Conservation (phyloP, 2,329 filamentous ascomycete genomes). For the Stemphylium beticola region DNA sequence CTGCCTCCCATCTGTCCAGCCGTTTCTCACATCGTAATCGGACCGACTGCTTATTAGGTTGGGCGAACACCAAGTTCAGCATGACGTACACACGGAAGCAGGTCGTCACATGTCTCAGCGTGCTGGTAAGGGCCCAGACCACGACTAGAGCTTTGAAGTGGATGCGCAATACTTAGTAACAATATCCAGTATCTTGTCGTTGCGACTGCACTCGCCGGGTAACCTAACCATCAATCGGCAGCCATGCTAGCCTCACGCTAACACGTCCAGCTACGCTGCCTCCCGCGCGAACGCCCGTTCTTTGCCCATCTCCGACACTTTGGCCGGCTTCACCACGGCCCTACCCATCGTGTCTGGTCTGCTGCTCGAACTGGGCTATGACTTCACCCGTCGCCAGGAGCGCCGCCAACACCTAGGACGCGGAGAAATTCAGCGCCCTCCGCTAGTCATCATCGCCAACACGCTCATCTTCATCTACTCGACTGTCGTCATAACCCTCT, state of each 20-base stretch:
- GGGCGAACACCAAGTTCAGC: not conserved
- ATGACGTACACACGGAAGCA: constrained; percentile 50
- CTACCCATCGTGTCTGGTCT: constrained; percentile 53
- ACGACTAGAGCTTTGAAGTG: not conserved
- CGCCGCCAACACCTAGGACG: constrained; percentile 37
- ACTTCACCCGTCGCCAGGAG: constrained; percentile 42
- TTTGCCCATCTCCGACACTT: constrained; percentile 51
- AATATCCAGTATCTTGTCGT: constrained; percentile 50
- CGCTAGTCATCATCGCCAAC: constrained; percentile 49
- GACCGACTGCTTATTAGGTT: not conserved
- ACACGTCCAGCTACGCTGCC: constrained; percentile 35
- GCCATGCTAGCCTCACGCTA: constrained; percentile 6
- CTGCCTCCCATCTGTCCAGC: not conserved
- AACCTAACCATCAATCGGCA: constrained; percentile 3
- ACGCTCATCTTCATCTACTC: constrained; percentile 50
- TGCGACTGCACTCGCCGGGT: constrained; percentile 50
- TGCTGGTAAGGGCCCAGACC: constrained; percentile 37
- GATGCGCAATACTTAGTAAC: not conserved
- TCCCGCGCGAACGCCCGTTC: constrained; percentile 44
- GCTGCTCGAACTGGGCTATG: constrained; percentile 49
- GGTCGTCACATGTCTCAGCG: constrained; percentile 47
- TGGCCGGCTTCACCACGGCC: constrained; percentile 51
- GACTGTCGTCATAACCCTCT: constrained; percentile 53
- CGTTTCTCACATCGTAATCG: not conserved
- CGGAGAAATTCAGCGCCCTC: constrained; percentile 42